Evolutionary conservation across 1,284 basidiomycete species (phyloP).

Genomic region (Malassezia obtusa): DNA sequence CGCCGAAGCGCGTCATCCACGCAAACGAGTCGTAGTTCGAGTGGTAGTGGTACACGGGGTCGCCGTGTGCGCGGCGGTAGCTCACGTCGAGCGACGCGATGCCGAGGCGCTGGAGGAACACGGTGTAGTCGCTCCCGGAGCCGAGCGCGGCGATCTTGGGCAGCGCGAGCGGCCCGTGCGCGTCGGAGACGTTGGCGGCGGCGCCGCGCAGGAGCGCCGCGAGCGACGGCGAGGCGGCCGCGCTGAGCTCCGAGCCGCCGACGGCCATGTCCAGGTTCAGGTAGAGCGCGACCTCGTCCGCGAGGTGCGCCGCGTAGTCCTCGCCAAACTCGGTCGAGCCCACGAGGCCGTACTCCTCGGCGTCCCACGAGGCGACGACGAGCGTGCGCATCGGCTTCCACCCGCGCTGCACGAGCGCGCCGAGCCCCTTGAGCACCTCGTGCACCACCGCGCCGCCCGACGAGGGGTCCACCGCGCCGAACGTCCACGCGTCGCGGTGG

Average conservation of each 20-base stretch:
- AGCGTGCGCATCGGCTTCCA: constrained; percentile 85
- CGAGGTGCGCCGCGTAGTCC: constrained; percentile 73
- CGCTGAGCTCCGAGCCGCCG: constrained; percentile 58
- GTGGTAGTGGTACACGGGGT: constrained; percentile 53
- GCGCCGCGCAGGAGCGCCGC: constrained; percentile 62
- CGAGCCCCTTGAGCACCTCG: constrained; percentile 74
- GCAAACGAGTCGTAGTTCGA: constrained; percentile 63
- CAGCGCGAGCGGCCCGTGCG: constrained; percentile 13
- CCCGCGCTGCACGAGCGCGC: constrained; percentile 60
- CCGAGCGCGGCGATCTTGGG: constrained; percentile 44
- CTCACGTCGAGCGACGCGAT: constrained; percentile 48
- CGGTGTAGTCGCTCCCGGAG: constrained; percentile 61
- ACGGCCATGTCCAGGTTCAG: constrained; percentile 70
- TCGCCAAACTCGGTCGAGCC: constrained; percentile 82
- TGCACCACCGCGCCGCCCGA: constrained; percentile 77
- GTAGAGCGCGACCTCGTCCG: constrained; percentile 70
- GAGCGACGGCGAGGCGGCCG: constrained; percentile 63
- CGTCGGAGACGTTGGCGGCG: constrained; percentile 56
- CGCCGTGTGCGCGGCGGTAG: constrained; percentile 30
- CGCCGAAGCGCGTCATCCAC: constrained; percentile 67
- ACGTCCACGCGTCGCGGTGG: constrained; percentile 47
- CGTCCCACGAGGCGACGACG: constrained; percentile 84
- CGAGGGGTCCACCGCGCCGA: constrained; percentile 65
- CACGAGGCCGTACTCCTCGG: constrained; percentile 80
- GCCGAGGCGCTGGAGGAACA: constrained; percentile 56